These are phyloP conservation scores for Hortaea werneckii DNA, from an alignment of 2,329 filamentous ascomycete genomes.

Conservation along the genomic window DNA sequence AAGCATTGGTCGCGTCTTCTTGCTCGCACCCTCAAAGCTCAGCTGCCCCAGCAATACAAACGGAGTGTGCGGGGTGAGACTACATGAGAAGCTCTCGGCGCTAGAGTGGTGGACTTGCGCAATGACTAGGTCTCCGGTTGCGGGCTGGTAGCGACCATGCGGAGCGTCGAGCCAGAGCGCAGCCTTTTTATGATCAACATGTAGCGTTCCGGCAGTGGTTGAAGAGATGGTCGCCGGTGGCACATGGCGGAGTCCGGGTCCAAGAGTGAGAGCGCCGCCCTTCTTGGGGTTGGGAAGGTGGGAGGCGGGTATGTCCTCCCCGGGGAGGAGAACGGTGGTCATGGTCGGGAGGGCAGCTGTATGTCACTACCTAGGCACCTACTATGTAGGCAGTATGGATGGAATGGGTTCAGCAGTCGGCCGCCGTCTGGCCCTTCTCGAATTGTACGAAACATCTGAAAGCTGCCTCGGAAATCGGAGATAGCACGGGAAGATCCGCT, in stretches of 20 bases:
- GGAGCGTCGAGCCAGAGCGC: constrained; percentile 63
- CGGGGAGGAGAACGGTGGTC: constrained; percentile 62
- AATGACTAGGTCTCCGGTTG: constrained; percentile 76
- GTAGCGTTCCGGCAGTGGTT: constrained; percentile 56
- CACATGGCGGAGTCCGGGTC: constrained; percentile 72
- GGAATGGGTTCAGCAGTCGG: too few species aligned
- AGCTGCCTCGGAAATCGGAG: too few species aligned
- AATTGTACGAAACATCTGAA: too few species aligned
- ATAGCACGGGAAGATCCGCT: too few species aligned
- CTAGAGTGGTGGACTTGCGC: constrained; percentile 70
- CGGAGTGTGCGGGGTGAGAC: constrained; percentile 54
- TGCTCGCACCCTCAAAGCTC: constrained; percentile 84
- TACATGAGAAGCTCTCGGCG: constrained; percentile 69
- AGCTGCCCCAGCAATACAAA: constrained; percentile 69
- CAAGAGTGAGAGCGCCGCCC: constrained; percentile 57
- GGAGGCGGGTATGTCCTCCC: constrained; percentile 59
- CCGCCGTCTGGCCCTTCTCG: too few species aligned
- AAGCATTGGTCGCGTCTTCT: constrained; percentile 80
- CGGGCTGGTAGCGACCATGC: constrained; percentile 68
- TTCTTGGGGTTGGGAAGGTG: constrained; percentile 56
- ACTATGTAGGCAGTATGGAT: too few species aligned
- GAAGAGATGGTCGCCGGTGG: constrained; percentile 64
- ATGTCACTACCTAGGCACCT: too few species aligned
- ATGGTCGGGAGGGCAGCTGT: too few species aligned
- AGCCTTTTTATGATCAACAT: constrained; percentile 62